Percentiles rank a stretch among this genome's conserved stretches.
These are phyloP conservation scores for Populus nigra DNA, from an alignment of 345 rosid genomes.

Conservation along the genomic window DNA sequence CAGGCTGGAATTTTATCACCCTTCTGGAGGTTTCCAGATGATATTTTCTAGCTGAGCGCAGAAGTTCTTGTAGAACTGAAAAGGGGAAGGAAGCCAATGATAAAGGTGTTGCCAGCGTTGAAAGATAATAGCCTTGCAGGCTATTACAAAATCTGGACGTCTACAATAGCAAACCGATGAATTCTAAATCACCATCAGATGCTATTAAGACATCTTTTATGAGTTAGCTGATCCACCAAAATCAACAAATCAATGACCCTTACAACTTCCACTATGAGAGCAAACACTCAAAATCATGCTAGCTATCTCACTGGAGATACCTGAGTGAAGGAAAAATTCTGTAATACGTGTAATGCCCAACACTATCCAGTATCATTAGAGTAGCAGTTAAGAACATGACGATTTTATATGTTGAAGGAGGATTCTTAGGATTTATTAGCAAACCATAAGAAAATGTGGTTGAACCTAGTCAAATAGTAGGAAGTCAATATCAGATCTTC, in stretches of 20 bases:
- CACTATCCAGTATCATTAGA: not conserved
- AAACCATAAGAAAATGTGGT: not conserved
- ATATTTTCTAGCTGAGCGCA: conserved; percentile 65
- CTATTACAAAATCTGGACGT: not conserved
- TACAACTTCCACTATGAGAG: not conserved
- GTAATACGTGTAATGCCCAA: not conserved
- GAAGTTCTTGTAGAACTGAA: conserved; percentile 78
- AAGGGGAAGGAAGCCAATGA: conserved; percentile 1
- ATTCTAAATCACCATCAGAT: no score
- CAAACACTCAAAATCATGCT: not conserved
- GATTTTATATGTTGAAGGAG: not conserved
- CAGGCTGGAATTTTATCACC: conserved; percentile 40
- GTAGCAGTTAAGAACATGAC: not conserved
- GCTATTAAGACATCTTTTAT: no score
- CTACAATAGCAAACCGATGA: not conserved
- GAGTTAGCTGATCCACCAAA: not conserved
- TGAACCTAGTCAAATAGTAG: not conserved
- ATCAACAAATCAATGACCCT: not conserved
- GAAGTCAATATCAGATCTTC: not conserved
- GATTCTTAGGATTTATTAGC: not conserved
- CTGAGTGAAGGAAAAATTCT: not conserved
- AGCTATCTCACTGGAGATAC: not conserved
- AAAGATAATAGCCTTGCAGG: not conserved
- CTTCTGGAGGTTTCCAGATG: conserved; percentile 69
- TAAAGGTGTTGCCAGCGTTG: not conserved